phyloP scores from a whole-genome alignment of 1,284 basidiomycete genomes.

The Farysia itapuensis region DNA sequence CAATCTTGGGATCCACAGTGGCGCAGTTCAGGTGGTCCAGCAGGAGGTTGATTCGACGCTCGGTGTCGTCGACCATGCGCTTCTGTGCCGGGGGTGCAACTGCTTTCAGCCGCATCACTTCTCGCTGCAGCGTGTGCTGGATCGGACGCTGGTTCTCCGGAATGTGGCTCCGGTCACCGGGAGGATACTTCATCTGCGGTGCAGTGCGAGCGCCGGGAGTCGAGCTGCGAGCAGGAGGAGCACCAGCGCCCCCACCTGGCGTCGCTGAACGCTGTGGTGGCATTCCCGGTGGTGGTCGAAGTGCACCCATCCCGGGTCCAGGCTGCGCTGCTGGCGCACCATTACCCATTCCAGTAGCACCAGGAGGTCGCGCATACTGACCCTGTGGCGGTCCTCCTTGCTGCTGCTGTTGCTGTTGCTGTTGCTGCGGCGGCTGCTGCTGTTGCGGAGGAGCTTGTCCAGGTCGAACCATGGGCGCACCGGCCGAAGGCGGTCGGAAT shows the following conservation, averaged over 20 bases:
- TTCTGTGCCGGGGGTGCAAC: conserved; percentile 72
- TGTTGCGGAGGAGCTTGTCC: conserved; percentile 16
- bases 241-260: conserved; percentile 58
- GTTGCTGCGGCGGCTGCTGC: conserved; percentile 20
- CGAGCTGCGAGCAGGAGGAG: conserved; percentile 37
- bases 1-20: conserved; percentile 64
- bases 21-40: conserved; percentile 92
- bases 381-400: conserved; percentile 25
- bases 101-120: conserved; percentile 36
- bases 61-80: conserved; percentile 82
- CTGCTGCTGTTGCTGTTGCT: conserved; percentile 26
- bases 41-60: conserved; percentile 79
- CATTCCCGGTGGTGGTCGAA: conserved; percentile 25
- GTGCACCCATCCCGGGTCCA: conserved; percentile 13
- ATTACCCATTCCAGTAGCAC: conserved; percentile 15
- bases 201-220: conserved; percentile 40
- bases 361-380: conserved; percentile 29
- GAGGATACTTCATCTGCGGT: conserved; percentile 76
- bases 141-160: conserved; percentile 72
- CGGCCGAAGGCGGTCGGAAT: conserved; percentile 22
- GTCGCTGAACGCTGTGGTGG: conserved; percentile 60
- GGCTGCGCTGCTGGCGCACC: conserved; percentile 18
- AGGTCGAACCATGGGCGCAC: conserved; percentile 14
- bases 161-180: conserved; percentile 88
- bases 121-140: conserved; percentile 62